phyloP scores from a whole-genome alignment of 768 basidiomycete species.

The Suillus bovinus region DNA sequence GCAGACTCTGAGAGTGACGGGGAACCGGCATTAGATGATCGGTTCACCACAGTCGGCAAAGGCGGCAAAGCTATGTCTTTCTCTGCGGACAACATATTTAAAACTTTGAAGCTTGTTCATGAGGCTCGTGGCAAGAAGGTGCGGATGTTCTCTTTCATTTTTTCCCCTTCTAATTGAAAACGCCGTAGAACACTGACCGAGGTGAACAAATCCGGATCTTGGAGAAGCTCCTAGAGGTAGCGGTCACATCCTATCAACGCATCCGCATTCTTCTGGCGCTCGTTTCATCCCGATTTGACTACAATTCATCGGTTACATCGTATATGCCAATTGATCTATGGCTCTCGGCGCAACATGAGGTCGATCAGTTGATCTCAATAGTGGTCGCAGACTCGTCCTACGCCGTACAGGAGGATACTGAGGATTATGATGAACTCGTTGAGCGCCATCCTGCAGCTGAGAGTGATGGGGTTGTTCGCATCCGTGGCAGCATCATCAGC shows the following conservation, averaged over 20 bases:
- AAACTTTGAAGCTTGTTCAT: slow-evolving; percentile 86
- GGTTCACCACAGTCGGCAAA: slow-evolving; percentile 89
- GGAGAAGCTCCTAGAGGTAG: slow-evolving; percentile 82
- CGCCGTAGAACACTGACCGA: slow-evolving; percentile 89
- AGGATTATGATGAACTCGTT: slow-evolving; percentile 88
- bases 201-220: slow-evolving; percentile 91
- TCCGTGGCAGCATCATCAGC: slow-evolving; percentile 95
- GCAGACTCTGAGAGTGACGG: slow-evolving; percentile 43
- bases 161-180: slow-evolving; percentile 1
- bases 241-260: slow-evolving; percentile 85
- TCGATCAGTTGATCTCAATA: slow-evolving; percentile 84
- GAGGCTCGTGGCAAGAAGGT: slow-evolving; percentile 98
- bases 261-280: slow-evolving; percentile 94
- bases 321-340: slow-evolving; percentile 95
- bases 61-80: slow-evolving; percentile 84
- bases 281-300: slow-evolving; percentile 95
- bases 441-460: slow-evolving; percentile 81
- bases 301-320: slow-evolving; percentile 81
- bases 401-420: slow-evolving; percentile 81
- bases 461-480: slow-evolving; percentile 71
- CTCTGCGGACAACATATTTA: slow-evolving; percentile 86
- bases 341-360: slow-evolving; percentile 82
- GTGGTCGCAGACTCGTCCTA: slow-evolving; percentile 72
- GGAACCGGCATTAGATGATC: slow-evolving; percentile 46
- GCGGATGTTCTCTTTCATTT: slow-evolving; percentile 15